phyloP scores from a whole-genome alignment of 768 basidiomycete species.

The Paxillus involutus region DNA sequence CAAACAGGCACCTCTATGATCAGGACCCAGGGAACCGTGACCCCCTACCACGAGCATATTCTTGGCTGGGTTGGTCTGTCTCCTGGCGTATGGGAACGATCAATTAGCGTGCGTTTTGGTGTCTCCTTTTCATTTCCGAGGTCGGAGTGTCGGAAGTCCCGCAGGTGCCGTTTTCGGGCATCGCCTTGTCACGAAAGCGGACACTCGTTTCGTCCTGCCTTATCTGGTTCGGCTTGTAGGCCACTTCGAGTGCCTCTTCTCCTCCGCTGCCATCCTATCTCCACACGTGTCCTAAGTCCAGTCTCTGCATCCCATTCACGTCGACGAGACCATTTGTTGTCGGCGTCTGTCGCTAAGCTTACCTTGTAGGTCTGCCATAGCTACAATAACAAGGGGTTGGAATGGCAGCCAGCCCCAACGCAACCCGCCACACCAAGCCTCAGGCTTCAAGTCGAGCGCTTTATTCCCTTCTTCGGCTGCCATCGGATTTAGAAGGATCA shows the following conservation, averaged over 20 bases:
- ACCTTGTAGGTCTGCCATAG: neutral
- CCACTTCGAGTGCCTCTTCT: neutral
- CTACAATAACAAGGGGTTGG: neutral
- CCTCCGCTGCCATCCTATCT: neutral
- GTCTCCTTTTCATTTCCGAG: neutral
- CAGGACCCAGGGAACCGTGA: conserved; percentile 12
- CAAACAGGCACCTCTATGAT: neutral
- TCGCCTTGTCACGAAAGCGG: conserved; percentile 16
- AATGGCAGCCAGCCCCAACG: neutral
- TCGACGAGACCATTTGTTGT: neutral
- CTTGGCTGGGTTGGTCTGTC: neutral
- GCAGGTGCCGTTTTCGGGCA: conserved; percentile 8
- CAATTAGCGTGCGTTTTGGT: neutral
- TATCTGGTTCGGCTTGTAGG: conserved; percentile 9
- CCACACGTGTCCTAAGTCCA: neutral
- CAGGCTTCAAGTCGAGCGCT: too few relatives aligned
- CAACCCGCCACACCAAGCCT: neutral
- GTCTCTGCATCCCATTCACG: neutral
- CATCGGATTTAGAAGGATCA: neutral
- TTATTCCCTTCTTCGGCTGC: neutral
- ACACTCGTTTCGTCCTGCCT: conserved; percentile 4
- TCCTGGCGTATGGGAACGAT: neutral
- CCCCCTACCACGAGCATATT: neutral
- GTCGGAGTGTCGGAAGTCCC: conserved; percentile 11
- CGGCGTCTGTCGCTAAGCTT: neutral